A percentile compares a stretch with the other conserved stretches of the same genome.
Conservation (phyloP, 108 stramenopile genomes). For the Cyclostephanos tholiformis region DNA sequence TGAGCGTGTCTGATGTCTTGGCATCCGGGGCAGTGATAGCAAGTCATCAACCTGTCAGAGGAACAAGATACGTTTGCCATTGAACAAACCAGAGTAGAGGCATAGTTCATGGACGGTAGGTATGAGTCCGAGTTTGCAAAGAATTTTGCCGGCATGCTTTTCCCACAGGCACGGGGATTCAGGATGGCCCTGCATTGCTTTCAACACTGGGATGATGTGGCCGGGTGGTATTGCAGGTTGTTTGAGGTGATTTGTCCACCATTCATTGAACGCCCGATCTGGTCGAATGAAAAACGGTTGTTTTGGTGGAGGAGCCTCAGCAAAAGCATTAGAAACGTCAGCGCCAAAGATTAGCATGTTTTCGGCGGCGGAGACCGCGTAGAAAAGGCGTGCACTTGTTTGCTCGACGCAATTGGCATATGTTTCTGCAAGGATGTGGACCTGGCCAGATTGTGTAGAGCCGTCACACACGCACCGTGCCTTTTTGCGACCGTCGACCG, state of each 20-base stretch:
- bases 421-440: not conserved
- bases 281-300: conserved; percentile 26
- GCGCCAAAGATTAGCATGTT: conserved; percentile 13
- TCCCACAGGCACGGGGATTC: too few species aligned
- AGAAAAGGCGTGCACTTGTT: conserved; percentile 19
- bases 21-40: conserved; percentile 8
- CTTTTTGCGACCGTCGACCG: not conserved
- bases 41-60: too few species aligned
- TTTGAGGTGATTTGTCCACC: conserved; percentile 30
- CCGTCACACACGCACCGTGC: not conserved
- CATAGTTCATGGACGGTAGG: too few species aligned
- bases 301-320: conserved; percentile 37
- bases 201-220: conserved; percentile 25
- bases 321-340: conserved; percentile 51
- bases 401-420: conserved; percentile 7
- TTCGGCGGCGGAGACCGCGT: too few species aligned
- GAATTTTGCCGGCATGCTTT: too few species aligned
- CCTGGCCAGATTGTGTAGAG: not conserved
- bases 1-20: not conserved
- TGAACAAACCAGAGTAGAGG: too few species aligned
- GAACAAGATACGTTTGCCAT: too few species aligned
- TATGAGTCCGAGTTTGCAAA: too few species aligned
- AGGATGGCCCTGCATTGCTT: too few species aligned
- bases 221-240: conserved; percentile 23
- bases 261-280: conserved; percentile 35